Percentiles rank a stretch among this genome's conserved stretches.
phyloP scores from a whole-genome alignment of 495 filamentous ascomycete species.

The Trypethelium eluteriae region DNA sequence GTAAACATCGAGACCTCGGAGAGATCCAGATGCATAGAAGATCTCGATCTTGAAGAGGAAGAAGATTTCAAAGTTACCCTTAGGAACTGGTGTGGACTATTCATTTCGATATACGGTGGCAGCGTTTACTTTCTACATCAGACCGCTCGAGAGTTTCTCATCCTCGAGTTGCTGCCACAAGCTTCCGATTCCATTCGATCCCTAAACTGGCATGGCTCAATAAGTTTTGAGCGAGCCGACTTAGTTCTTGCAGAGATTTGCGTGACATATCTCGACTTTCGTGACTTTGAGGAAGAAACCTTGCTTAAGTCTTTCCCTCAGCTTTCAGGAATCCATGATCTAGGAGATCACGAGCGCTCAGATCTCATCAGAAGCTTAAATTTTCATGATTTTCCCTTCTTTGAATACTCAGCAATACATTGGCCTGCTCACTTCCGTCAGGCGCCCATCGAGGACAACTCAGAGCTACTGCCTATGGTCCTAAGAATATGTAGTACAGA shows the following conservation, averaged over 20 bases:
- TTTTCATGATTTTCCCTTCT: background rate
- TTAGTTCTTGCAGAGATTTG: background rate
- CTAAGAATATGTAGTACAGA: background rate
- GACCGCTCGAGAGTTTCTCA: conserved; percentile 20
- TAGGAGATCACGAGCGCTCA: background rate
- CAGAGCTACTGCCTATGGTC: background rate
- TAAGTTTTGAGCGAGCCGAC: conserved; percentile 13
- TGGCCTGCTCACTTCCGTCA: background rate
- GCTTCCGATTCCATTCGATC: conserved; percentile 6
- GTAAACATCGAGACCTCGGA: background rate
- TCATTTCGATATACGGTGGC: conserved; percentile 12
- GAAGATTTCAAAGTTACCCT: background rate
- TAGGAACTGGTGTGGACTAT: conserved; percentile 18
- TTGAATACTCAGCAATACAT: background rate
- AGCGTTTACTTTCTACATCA: conserved; percentile 22
- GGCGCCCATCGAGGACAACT: background rate
- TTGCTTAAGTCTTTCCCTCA: background rate
- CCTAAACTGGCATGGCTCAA: conserved; percentile 12
- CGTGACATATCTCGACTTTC: background rate
- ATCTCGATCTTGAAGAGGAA: background rate
- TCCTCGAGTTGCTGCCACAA: conserved; percentile 4
- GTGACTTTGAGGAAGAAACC: background rate
- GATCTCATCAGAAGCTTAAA: background rate
- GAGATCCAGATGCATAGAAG: background rate
- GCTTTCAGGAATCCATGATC: background rate